These are phyloP conservation scores for Colletotrichum neosansevieriae DNA, from an alignment of 2,329 filamentous ascomycete species.

Conservation along the genomic window DNA sequence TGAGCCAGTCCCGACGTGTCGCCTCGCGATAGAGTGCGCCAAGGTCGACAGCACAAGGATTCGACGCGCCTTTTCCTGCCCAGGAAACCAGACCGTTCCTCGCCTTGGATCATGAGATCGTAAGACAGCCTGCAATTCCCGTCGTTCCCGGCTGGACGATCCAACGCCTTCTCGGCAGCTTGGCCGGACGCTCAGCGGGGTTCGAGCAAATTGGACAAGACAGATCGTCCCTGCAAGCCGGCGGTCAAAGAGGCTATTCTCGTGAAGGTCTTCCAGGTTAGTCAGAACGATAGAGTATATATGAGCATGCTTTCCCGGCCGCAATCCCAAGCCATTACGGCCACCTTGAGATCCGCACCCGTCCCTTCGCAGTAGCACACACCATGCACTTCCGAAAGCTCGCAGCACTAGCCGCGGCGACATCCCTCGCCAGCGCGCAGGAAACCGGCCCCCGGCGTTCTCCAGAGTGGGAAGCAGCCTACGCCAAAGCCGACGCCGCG, in stretches of 20 bases:
- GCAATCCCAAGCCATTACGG: not conserved
- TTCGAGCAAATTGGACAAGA: constrained; percentile 10
- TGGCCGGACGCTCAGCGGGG: constrained; percentile 12
- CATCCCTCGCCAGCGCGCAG: constrained; percentile 38
- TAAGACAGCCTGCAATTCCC: not conserved
- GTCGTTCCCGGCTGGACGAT: constrained; percentile 12
- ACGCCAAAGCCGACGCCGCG: constrained; percentile 75
- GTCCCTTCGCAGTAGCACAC: not conserved
- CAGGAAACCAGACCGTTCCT: not conserved
- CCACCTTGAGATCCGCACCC: not conserved
- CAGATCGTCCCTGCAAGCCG: constrained; percentile 23
- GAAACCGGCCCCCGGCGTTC: constrained; percentile 15
- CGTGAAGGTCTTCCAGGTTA: not conserved
- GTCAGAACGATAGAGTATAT: constrained; percentile 10
- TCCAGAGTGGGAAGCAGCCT: constrained; percentile 73
- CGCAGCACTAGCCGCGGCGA: constrained; percentile 36
- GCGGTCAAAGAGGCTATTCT: not conserved
- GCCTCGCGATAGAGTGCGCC: constrained; percentile 18
- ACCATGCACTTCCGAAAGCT: constrained; percentile 39
- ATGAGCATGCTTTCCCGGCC: constrained; percentile 5
- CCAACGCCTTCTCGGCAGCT: constrained; percentile 29
- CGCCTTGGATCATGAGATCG: constrained; percentile 26
- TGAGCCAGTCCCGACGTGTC: constrained; percentile 1
- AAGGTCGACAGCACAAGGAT: constrained; percentile 20
- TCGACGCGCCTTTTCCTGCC: not conserved